Evolutionary conservation across 1,284 basidiomycete genomes (phyloP), one percentile per base, ranked within the genome.

Genomic region (Amylostereum chailletii): DNA sequence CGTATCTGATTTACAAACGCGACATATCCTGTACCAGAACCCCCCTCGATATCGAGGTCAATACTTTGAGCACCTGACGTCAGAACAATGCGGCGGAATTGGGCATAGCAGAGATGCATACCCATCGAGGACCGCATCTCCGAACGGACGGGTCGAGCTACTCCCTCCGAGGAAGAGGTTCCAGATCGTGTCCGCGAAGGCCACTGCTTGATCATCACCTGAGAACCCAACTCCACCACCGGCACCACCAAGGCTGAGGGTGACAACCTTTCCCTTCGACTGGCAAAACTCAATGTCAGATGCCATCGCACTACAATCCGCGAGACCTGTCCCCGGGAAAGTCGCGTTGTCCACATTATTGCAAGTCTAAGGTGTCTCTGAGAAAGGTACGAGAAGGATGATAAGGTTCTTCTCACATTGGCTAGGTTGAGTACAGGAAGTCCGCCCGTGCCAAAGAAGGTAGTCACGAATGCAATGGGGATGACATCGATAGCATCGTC

Each of bases 31-130:
- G 66, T 65, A n/a, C 72, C 71, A n/a, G 68, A 62, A 9, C 82
- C 81, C 36, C 73, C 71, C 63, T 84, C 81, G 57, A 85, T 82
- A 59, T 83, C 81, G 38, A 84, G 69, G 59, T 84, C 81, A 46
- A 85, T 71, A 11, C 81, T 83, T 40, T 10, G 39, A 40, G 42
- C 11, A 30, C 19, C 19, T 19, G 19, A 4, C 10, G 44, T 55
- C 10, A 53, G 42, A 32, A 29, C 30, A 36, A 34, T 11, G 43
- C 41, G 31, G 32, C 9, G 41, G 4, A 30, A 19, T 33, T 34
- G 19, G 5, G 49, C 29, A 27, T 42, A 31, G 38, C n/a, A 45
- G 10, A 7, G 27, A 29, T 3, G 60, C 71, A 53, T 56, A 81
- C 79, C 81, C 81, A 58, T 83, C 81, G 4, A 84, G 68, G 51